Conservation (phyloP, 1,284 basidiomycete species). For the Trametes sp. region DNA sequence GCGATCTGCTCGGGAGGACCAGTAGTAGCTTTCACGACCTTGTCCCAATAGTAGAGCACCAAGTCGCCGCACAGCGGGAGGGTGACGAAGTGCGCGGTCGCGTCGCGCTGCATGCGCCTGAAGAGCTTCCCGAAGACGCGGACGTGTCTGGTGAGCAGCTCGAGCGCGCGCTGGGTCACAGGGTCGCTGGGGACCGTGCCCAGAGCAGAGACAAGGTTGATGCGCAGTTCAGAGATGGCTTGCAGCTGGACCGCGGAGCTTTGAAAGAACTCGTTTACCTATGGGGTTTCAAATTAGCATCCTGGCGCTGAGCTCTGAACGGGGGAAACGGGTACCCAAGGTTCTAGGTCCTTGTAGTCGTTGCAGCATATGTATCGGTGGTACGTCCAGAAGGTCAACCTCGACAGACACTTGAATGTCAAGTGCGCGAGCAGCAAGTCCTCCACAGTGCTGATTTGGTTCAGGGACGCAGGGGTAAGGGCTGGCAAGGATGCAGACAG, state of each 20-base stretch:
- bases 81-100: slow-evolving; percentile 62
- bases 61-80: slow-evolving; percentile 71
- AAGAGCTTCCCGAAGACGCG: slow-evolving; percentile 80
- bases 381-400: slow-evolving; percentile 76
- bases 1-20: slow-evolving; percentile 58
- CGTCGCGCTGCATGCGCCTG: slow-evolving; percentile 71
- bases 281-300: slow-evolving; percentile 12
- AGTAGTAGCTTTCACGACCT: slow-evolving; percentile 72
- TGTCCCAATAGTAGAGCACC: slow-evolving; percentile 80
- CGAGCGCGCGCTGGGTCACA: slow-evolving; percentile 50
- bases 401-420: slow-evolving; percentile 72
- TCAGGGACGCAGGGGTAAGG: slow-evolving; percentile 48
- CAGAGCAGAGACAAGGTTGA: slow-evolving; percentile 48
- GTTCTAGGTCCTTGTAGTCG: slow-evolving; percentile 51
- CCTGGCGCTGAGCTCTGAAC: neutral
- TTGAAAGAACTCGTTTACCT: slow-evolving; percentile 70
- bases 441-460: slow-evolving; percentile 48
- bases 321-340: slow-evolving; percentile 58
- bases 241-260: slow-evolving; percentile 63
- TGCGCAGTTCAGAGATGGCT: slow-evolving; percentile 58
- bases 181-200: slow-evolving; percentile 37
- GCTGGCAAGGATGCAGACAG: slow-evolving; percentile 56
- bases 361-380: slow-evolving; percentile 54
- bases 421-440: slow-evolving; percentile 71
- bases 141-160: slow-evolving; percentile 70